Conservation (phyloP, 2,329 filamentous ascomycete species). For the Aspergillus sojae region DNA sequence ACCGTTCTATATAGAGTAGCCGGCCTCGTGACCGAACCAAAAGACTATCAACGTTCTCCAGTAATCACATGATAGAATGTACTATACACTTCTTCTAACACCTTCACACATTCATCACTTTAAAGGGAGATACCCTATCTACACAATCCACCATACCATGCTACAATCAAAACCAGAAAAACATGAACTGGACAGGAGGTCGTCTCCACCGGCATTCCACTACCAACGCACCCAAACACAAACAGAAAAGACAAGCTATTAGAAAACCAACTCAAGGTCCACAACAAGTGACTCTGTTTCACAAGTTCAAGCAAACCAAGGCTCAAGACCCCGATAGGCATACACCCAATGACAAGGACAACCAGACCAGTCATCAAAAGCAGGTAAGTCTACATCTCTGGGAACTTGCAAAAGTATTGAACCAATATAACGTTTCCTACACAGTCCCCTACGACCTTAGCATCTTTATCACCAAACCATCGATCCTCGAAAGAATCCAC, state of each 20-base stretch:
- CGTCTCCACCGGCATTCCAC: slow-evolving; percentile 44
- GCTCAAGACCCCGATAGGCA: neutral
- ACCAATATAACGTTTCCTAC: neutral
- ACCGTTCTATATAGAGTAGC: too few species aligned
- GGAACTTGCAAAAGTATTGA: neutral
- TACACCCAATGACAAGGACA: neutral
- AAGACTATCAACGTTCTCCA: neutral
- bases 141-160: neutral
- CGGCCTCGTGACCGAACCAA: too few species aligned
- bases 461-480: neutral
- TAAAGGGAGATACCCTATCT: neutral
- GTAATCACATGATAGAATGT: neutral
- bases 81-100: neutral
- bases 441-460: neutral
- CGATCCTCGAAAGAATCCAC: slow-evolving; percentile 4
- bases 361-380: neutral
- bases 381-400: neutral
- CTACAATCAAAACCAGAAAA: neutral
- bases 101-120: neutral
- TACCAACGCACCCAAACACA: slow-evolving; percentile 29
- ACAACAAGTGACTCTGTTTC: slow-evolving; percentile 14
- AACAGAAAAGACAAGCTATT: slow-evolving; percentile 37
- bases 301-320: neutral
- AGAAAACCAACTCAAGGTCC: slow-evolving; percentile 28
- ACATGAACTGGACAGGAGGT: slow-evolving; percentile 51